Percentiles rank a stretch among this genome's conserved stretches.
phyloP scores from a whole-genome alignment of 805 yeast species.

The Kodamaea neixiangensis region DNA sequence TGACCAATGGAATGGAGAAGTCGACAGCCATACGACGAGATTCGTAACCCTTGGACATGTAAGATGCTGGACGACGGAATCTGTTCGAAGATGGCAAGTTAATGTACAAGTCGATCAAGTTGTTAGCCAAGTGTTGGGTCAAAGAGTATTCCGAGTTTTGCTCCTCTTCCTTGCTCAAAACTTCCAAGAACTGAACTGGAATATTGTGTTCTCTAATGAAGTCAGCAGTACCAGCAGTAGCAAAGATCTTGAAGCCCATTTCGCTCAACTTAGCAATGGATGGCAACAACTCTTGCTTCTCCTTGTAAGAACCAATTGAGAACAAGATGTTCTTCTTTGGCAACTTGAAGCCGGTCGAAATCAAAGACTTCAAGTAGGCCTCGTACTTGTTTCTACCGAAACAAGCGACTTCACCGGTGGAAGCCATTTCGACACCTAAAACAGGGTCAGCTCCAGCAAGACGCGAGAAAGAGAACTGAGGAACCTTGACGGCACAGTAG shows the following conservation, averaged over 20 bases:
- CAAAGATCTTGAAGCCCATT: constrained; percentile 88
- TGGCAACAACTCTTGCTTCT: constrained; percentile 91
- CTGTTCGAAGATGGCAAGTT: constrained; percentile 96
- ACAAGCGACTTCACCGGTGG: constrained; percentile 98
- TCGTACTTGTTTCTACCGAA: constrained; percentile 96
- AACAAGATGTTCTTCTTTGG: constrained; percentile 94
- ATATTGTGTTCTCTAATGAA: constrained; percentile 92
- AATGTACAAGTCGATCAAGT: constrained; percentile 93
- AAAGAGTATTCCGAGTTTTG: constrained; percentile 93
- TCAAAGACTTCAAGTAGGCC: constrained; percentile 91
- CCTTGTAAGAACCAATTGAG: constrained; percentile 96
- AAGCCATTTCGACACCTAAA: constrained; percentile 98
- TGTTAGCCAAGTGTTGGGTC: constrained; percentile 94
- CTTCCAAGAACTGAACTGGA: constrained; percentile 94
- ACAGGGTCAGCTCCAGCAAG: constrained; percentile 98
- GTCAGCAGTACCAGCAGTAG: constrained; percentile 99
- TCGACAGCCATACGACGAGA: constrained; percentile 99
- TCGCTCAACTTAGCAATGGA: constrained; percentile 77
- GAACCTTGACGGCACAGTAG: constrained; percentile 94
- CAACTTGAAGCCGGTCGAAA: constrained; percentile 92
- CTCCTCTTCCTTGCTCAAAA: constrained; percentile 68
- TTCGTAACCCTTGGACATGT: constrained; percentile 95
- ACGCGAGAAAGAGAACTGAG: constrained; percentile 96
- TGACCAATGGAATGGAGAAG: constrained; percentile 94
- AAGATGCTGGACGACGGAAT: constrained; percentile 98